phyloP scores from a whole-genome alignment of 2,329 filamentous ascomycete species.

The Fusarium floridanum region DNA sequence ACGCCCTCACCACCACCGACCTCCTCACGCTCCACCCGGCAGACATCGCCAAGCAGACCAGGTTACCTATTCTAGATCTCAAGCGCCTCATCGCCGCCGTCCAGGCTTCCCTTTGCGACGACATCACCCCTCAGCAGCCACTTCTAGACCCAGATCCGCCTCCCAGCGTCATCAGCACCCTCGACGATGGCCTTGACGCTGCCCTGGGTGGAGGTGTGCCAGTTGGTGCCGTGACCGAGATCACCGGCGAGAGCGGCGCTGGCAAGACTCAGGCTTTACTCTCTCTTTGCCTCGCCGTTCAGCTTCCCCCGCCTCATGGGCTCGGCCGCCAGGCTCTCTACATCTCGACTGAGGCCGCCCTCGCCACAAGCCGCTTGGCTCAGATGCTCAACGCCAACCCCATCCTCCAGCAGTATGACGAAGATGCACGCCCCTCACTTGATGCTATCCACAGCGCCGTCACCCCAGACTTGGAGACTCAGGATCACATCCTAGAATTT shows the following conservation, averaged over 20 bases:
- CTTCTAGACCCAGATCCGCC: conserved; percentile 28
- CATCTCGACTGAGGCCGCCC: conserved; percentile 90
- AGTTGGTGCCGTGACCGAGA: conserved; percentile 84
- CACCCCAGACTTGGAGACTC: conserved; percentile 90
- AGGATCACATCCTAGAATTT: conserved; percentile 94
- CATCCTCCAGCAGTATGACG: conserved; percentile 58
- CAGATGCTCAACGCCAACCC: conserved; percentile 82
- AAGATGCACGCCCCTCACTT: conserved; percentile 68
- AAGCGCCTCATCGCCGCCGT: conserved; percentile 79
- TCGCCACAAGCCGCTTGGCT: conserved; percentile 83
- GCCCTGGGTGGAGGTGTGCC: conserved; percentile 83
- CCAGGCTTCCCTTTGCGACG: conserved; percentile 73
- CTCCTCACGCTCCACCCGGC: conserved; percentile 85
- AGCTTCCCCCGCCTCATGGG: conserved; percentile 81
- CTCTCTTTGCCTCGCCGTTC: conserved; percentile 83
- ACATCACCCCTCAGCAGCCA: conserved; percentile 58
- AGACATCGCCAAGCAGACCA: conserved; percentile 88
- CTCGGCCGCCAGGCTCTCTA: conserved; percentile 84
- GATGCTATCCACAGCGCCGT: conserved; percentile 83
- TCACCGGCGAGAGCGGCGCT: conserved; percentile 92
- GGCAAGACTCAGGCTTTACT: conserved; percentile 97
- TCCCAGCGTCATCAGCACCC: conserved; percentile 76
- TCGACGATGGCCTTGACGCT: conserved; percentile 79
- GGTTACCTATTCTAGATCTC: conserved; percentile 83
- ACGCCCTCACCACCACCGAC: conserved; percentile 83